These are phyloP conservation scores for Handroanthus guayacan DNA, from an alignment of 257 asterid species.

Conservation along the genomic window DNA sequence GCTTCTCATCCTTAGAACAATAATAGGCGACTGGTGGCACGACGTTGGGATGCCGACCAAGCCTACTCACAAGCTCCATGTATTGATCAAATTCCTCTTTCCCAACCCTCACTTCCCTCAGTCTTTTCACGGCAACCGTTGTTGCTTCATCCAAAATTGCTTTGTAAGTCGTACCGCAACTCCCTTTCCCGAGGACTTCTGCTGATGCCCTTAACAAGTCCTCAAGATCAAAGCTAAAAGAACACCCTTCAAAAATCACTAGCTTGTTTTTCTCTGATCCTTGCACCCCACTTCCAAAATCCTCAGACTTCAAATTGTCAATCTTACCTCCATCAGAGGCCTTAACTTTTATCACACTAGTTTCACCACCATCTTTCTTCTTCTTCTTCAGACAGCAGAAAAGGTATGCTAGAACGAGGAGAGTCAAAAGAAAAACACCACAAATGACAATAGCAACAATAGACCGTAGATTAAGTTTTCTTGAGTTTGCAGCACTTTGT, in stretches of 20 bases:
- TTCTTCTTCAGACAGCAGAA: slow-evolving; percentile 65
- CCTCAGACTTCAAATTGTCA: slow-evolving; percentile 70
- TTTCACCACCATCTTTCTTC: slow-evolving; percentile 27
- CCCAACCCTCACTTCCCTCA: slow-evolving; percentile 69
- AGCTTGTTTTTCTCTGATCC: slow-evolving; percentile 87
- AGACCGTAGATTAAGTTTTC: slow-evolving; percentile 47
- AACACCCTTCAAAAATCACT: slow-evolving; percentile 75
- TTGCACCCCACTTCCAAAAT: slow-evolving; percentile 91
- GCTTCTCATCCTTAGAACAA: slow-evolving; percentile 94
- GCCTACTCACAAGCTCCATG: slow-evolving; percentile 67
- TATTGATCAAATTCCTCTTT: slow-evolving; percentile 91
- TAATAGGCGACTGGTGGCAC: slow-evolving; percentile 79
- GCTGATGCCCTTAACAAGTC: slow-evolving; percentile 96
- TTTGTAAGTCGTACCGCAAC: slow-evolving; percentile 85
- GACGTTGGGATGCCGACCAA: slow-evolving; percentile 66
- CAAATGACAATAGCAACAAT: slow-evolving; percentile 60
- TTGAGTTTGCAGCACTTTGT: slow-evolving; percentile 26
- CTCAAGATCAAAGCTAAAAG: slow-evolving; percentile 79
- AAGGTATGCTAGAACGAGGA: slow-evolving; percentile 37
- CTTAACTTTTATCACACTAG: slow-evolving; percentile 61
- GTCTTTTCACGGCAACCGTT: slow-evolving; percentile 80
- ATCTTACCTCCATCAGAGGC: slow-evolving; percentile 55
- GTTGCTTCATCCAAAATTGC: slow-evolving; percentile 81
- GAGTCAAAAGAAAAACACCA: slow-evolving; percentile 47
- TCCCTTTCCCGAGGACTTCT: slow-evolving; percentile 95